Evolutionary conservation across 805 yeast genomes (phyloP).

Genomic region (Saturnispora mendoncae): DNA sequence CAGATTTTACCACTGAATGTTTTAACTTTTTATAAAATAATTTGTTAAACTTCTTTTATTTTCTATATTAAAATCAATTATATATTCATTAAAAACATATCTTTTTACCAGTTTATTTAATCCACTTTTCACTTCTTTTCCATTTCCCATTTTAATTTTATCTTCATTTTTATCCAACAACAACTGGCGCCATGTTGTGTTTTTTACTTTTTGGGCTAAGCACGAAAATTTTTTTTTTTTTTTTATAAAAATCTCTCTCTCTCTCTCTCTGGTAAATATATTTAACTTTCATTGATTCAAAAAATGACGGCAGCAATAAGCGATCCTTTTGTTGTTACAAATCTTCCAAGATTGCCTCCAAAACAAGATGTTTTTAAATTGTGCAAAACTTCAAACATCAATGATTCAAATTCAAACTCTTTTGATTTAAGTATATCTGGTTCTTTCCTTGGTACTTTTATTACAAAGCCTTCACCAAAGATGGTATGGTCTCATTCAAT

Average conservation of each 20-base stretch:
- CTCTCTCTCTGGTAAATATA: no score
- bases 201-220: no score
- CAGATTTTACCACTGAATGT: no score
- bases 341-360: slow-evolving; percentile 26
- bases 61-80: no score
- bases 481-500: slow-evolving; percentile 47
- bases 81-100: no score
- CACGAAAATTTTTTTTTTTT: background rate
- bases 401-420: slow-evolving; percentile 25
- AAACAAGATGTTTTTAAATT: slow-evolving; percentile 17
- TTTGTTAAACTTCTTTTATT: no score
- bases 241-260: slow-evolving; percentile 1
- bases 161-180: background rate
- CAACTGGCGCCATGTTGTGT: slow-evolving; percentile 2
- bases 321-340: slow-evolving; percentile 28
- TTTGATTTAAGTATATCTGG: slow-evolving; percentile 48
- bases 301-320: slow-evolving; percentile 18
- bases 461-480: slow-evolving; percentile 49
- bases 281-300: no score
- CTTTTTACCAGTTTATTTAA: no score
- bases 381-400: slow-evolving; percentile 23
- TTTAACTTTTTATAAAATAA: no score
- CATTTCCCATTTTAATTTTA: no score
- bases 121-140: no score
- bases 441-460: slow-evolving; percentile 42